A percentile compares a stretch with the other conserved stretches of the same genome.
Evolutionary conservation across 768 basidiomycete genomes (phyloP).

Genomic region (Suillus alpinus): DNA sequence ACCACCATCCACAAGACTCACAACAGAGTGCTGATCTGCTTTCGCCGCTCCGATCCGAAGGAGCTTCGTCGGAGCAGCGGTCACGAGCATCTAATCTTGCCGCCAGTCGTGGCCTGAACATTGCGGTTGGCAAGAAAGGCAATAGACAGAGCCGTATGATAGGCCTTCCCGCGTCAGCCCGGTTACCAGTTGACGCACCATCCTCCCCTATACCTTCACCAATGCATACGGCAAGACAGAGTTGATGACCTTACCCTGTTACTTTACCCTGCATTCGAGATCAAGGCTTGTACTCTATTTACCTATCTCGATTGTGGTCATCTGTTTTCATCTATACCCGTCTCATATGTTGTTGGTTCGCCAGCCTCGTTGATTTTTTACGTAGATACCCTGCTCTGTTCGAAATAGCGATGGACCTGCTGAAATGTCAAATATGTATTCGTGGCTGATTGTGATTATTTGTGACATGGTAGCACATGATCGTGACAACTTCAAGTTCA

Average conservation of each 20-base stretch:
- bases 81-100: constrained; percentile 61
- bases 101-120: constrained; percentile 68
- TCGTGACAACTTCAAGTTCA: background rate
- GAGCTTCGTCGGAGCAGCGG: constrained; percentile 33
- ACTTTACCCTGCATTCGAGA: background rate
- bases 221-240: constrained; percentile 24
- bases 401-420: background rate
- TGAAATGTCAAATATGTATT: background rate
- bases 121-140: constrained; percentile 54
- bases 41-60: constrained; percentile 18
- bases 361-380: constrained; percentile 9
- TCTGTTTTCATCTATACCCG: constrained; percentile 28
- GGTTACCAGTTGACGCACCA: constrained; percentile 17
- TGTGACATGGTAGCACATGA: background rate
- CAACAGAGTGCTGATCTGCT: constrained; percentile 13
- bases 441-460: background rate
- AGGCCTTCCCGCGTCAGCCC: constrained; percentile 54
- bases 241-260: constrained; percentile 9
- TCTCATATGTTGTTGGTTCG: constrained; percentile 7
- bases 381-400: constrained; percentile 20
- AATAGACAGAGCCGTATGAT: constrained; percentile 65
- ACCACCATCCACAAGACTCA: constrained; percentile 39
- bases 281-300: constrained; percentile 1
- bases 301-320: constrained; percentile 13
- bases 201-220: constrained; percentile 17